Percentiles rank a stretch among this genome's conserved stretches.
Evolutionary conservation across 2,329 filamentous ascomycete species (phyloP).

Genomic region (Nemania diffusa): DNA sequence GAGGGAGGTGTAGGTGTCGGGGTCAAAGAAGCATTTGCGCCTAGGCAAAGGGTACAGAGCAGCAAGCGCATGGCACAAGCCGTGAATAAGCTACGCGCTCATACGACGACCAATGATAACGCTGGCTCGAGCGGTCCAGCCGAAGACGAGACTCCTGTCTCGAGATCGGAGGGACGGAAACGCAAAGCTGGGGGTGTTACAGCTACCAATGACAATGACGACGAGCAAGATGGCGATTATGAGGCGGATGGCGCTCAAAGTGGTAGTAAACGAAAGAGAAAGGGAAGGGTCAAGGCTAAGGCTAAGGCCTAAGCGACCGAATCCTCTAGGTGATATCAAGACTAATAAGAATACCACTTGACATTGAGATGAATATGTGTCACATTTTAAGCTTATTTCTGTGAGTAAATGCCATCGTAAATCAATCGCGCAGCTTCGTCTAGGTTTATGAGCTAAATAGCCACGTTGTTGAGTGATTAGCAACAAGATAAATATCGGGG

Average conservation of each 20-base stretch:
- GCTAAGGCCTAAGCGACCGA: constrained; percentile 41
- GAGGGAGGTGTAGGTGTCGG: constrained; percentile 74
- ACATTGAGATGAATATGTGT: background rate
- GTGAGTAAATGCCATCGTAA: background rate
- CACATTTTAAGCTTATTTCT: background rate
- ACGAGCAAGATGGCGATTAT: constrained; percentile 36
- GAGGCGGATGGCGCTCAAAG: constrained; percentile 37
- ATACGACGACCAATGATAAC: constrained; percentile 54
- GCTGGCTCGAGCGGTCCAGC: constrained; percentile 17
- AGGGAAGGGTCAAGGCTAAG: constrained; percentile 33
- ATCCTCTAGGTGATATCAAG: constrained; percentile 33
- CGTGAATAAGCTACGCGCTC: constrained; percentile 72
- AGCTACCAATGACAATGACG: constrained; percentile 33
- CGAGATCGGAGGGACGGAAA: constrained; percentile 43
- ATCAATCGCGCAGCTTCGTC: background rate
- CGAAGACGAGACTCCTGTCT: constrained; percentile 37
- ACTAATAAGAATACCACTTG: constrained; percentile 3
- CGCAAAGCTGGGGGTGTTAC: constrained; percentile 46
- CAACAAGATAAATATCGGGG: too few species aligned
- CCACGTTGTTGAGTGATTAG: background rate
- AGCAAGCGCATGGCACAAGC: constrained; percentile 83
- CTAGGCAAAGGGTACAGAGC: constrained; percentile 70
- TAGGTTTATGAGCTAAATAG: background rate
- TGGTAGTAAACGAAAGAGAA: constrained; percentile 32
- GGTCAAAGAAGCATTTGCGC: constrained; percentile 72